Conservation (phyloP, 1,284 basidiomycete genomes). For the Malassezia psittaci region DNA sequence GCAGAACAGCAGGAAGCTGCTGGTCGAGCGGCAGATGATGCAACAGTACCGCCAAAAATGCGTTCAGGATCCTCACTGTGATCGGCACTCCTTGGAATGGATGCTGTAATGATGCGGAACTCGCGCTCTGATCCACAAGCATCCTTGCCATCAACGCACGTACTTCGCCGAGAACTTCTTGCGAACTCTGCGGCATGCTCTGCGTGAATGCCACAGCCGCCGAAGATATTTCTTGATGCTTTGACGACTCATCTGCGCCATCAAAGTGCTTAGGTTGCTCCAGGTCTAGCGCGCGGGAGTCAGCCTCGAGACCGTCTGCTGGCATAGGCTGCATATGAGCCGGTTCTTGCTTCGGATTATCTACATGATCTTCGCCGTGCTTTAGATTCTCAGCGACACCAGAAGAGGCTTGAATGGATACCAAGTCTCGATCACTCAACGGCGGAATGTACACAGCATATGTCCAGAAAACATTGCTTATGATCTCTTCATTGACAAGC, state of each 20-base stretch:
- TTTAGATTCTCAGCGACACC: too few species aligned
- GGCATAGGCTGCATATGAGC: too few species aligned
- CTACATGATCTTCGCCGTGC: too few species aligned
- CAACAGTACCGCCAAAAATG: slow-evolving; percentile 66
- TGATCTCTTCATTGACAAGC: slow-evolving; percentile 57
- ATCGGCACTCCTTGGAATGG: slow-evolving; percentile 59
- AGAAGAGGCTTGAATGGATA: too few species aligned
- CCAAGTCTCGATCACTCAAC: slow-evolving; percentile 14
- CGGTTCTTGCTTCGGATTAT: too few species aligned
- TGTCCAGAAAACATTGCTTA: slow-evolving; percentile 75
- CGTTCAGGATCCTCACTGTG: slow-evolving; percentile 62
- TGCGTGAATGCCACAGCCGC: slow-evolving; percentile 47
- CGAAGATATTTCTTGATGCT: too few species aligned
- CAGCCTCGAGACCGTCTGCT: too few species aligned
- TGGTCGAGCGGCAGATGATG: slow-evolving; percentile 51
- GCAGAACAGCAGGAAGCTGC: slow-evolving; percentile 32
- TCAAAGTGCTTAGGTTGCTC: too few species aligned
- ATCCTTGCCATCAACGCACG: slow-evolving; percentile 62
- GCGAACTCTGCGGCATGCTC: slow-evolving; percentile 57
- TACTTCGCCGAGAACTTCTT: slow-evolving; percentile 66
- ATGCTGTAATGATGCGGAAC: slow-evolving; percentile 24
- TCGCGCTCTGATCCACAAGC: slow-evolving; percentile 51
- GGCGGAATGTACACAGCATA: slow-evolving; percentile 68
- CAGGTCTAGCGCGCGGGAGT: too few species aligned
- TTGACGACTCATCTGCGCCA: too few species aligned